Evolutionary conservation across 78 protist species (phyloP), one percentile per base, ranked within the genome.

Genomic region (Polysphondylium violaceum): DNA sequence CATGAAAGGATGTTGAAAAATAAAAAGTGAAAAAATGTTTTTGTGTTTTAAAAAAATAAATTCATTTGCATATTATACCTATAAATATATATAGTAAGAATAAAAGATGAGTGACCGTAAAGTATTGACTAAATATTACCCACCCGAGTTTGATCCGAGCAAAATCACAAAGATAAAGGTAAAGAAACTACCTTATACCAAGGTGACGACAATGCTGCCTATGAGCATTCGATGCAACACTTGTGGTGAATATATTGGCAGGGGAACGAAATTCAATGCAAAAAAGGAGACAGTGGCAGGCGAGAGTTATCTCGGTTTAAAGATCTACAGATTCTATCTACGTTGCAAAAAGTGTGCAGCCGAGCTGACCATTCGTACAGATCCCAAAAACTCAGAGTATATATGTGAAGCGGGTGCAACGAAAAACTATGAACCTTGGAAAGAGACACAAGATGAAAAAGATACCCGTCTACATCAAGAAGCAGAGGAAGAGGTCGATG

Each of bases 131-230:
- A 98, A 98, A 96, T 98, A 98, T 72, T 96, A 86, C 67, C 99
- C 99, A 14, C 98, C 98, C 40, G 98, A 98, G 67, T 98, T 97
- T 71, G 99, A 98, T 75, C 99, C 98, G 16, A 23, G 85, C 19
- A 65, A 74, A 58, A 55, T 98, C 7, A 97, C 98, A 12, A 87
- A 94, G 19, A 43, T 43, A 23, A 92, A 88, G 23, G 77, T 81
- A 25, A 71, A 86, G 35, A 73, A 93, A 51, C n/a, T n/a, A 29
- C 87, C 87, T 43, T 59, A 17, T 40, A 90, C 50, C 14, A 74
- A 95, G 55, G 97, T 97, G 5, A 97, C 99, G 6, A 95, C 97
- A 89, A 97, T 98, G 99, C 36, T 98, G 31, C 99, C 99, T 9
- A 95, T 98, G 96, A 92, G 94, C 58, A 55, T 98, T 56, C 83